These are phyloP conservation scores for Curvularia sp. DNA, from an alignment of 2,329 filamentous ascomycete genomes.

Conservation along the genomic window DNA sequence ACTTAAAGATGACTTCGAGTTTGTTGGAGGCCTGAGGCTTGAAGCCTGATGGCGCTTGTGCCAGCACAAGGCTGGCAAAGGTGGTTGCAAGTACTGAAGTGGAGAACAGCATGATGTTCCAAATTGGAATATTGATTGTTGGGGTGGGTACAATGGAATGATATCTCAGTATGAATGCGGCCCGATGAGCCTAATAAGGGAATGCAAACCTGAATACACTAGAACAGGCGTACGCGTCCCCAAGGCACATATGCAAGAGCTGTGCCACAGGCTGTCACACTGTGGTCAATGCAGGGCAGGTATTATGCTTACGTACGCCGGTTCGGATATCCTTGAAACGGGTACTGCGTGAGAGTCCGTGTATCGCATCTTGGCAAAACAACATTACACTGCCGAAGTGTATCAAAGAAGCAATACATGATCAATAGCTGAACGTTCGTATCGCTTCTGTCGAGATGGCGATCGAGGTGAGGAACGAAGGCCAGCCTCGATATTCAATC, in stretches of 20 bases:
- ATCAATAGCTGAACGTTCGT: neutral
- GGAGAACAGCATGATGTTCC: constrained; percentile 33
- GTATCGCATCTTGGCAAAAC: constrained; percentile 33
- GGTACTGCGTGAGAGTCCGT: constrained; percentile 33
- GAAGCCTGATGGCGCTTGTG: constrained; percentile 45
- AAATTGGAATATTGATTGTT: neutral
- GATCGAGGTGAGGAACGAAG: neutral
- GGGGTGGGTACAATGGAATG: neutral
- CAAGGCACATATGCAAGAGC: constrained; percentile 23
- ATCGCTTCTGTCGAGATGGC: neutral
- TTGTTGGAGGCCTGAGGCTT: constrained; percentile 37
- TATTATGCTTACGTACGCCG: constrained; percentile 24
- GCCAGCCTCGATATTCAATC: neutral
- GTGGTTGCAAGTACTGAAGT: constrained; percentile 34
- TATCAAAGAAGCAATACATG: constrained; percentile 3
- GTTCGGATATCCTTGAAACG: constrained; percentile 40
- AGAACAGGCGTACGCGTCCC: constrained; percentile 32
- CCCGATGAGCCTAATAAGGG: constrained; percentile 3
- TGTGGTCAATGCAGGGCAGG: constrained; percentile 20
- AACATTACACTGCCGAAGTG: constrained; percentile 23
- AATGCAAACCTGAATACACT: constrained; percentile 23
- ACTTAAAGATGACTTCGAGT: constrained; percentile 45
- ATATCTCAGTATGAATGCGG: neutral
- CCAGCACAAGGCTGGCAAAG: constrained; percentile 37
- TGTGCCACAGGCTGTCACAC: constrained; percentile 34